phyloP scores from a whole-genome alignment of 2,329 filamentous ascomycete genomes.

The Sphaerulina populicola region DNA sequence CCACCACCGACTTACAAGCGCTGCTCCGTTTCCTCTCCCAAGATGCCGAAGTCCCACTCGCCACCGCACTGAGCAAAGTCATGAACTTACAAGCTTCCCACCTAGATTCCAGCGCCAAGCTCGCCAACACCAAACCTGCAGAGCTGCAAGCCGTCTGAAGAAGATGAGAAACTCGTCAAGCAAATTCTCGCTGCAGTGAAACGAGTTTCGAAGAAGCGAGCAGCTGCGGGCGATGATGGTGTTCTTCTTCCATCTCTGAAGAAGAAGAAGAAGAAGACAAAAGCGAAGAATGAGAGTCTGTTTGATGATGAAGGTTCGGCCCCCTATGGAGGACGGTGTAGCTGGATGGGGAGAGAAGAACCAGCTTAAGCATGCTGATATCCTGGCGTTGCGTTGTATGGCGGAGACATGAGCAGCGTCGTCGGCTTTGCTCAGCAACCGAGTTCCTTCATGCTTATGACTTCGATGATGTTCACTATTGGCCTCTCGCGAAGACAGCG shows the following conservation, averaged over 20 bases:
- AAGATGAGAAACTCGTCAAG: slow-evolving; percentile 49
- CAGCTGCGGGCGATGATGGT: slow-evolving; percentile 31
- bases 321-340: slow-evolving; percentile 64
- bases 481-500: no score
- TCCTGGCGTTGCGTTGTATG: slow-evolving; percentile 51
- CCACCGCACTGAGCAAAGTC: slow-evolving; percentile 48
- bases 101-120: slow-evolving; percentile 39
- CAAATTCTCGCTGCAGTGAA: slow-evolving; percentile 52
- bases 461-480: no score
- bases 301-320: slow-evolving; percentile 50
- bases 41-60: slow-evolving; percentile 50
- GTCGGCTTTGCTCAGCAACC: no score
- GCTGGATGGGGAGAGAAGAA: slow-evolving; percentile 81
- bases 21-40: slow-evolving; percentile 52
- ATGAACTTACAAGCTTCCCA: slow-evolving; percentile 46
- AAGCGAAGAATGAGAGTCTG: slow-evolving; percentile 24
- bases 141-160: slow-evolving; percentile 38
- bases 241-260: slow-evolving; percentile 31
- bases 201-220: slow-evolving; percentile 48
- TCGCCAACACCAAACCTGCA: slow-evolving; percentile 43
- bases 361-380: slow-evolving; percentile 55
- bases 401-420: slow-evolving; percentile 15
- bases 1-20: slow-evolving; percentile 25
- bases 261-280: slow-evolving; percentile 22
- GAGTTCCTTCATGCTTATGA: no score